Conservation (phyloP, 345 rosid species). For the Viola odorata region DNA sequence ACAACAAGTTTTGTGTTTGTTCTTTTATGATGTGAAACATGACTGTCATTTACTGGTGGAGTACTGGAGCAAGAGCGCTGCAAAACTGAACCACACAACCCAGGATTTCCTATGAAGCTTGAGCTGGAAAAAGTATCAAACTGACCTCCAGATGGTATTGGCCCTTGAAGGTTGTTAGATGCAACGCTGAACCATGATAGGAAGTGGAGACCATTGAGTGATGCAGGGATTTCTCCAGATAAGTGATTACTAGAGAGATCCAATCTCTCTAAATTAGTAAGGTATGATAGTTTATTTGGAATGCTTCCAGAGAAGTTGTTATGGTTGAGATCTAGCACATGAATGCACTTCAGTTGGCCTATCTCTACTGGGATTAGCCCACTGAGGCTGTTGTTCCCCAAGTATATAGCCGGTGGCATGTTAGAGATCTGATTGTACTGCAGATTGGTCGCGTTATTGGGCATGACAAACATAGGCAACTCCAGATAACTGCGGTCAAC, state of each 20-base stretch:
- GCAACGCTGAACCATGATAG: constrained; percentile 83
- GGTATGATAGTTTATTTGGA: constrained; percentile 61
- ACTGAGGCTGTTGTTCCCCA: constrained; percentile 50
- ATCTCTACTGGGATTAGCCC: constrained; percentile 62
- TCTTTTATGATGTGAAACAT: no score
- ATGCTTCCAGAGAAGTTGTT: constrained; percentile 65
- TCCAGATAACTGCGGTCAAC: constrained; percentile 53
- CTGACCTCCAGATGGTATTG: constrained; percentile 82
- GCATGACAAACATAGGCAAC: constrained; percentile 78
- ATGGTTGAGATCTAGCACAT: constrained; percentile 46
- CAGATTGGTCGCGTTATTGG: constrained; percentile 63
- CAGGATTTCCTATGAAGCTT: no score
- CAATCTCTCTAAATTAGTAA: constrained; percentile 69
- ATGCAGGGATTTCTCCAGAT: constrained; percentile 67
- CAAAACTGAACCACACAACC: no score
- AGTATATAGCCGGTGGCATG: constrained; percentile 76
- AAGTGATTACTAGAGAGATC: constrained; percentile 65
- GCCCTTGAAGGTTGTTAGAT: constrained; percentile 62
- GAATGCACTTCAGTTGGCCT: constrained; percentile 61
- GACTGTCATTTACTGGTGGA: no score
- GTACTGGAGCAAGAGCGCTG: no score
- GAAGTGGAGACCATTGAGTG: constrained; percentile 72
- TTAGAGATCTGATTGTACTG: constrained; percentile 78
- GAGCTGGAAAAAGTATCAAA: constrained; percentile 81
- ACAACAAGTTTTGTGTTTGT: no score